Evolutionary conservation across 345 rosid genomes (phyloP), one percentile per base, ranked within the genome.

Genomic region (Eucalyptus regnans): DNA sequence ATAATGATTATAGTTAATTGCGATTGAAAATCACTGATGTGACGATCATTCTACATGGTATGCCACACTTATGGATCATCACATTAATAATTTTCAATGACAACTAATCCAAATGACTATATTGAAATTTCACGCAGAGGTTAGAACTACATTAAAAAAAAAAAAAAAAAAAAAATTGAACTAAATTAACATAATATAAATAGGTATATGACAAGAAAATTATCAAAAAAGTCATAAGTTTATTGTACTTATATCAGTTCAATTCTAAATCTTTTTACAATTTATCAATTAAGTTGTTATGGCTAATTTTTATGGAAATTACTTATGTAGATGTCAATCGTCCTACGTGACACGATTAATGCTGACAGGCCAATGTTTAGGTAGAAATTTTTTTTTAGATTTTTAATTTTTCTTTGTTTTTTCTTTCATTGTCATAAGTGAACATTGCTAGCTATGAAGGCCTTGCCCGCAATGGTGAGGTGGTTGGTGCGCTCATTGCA

Each of bases 251-350:
- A 8, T 20, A 18, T 8, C 0, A 4, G 2, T 20, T 54, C 5
- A 20, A 0, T 20, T 8, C 1, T 20, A 54, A 54, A 54, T 54
- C 25, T 54, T 54, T 54, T 54, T 8, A 20, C 4, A 7, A 54
- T 18, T 54, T 20, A 9, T 0, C 9, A 20, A 54, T 3, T 54
- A 22, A 18, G 60, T 54, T 7, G 9, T 54, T 54, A 1, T 1
- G 2, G 25, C 60, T 1, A 20, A 1, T 54, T 3, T 54, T 54
- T 8, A 54, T 8, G 0, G 25, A 54, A 8, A 54, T 54, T 3
- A 2, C 23, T 54, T 2, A 54, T 8, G 25, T 20, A 4, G 1
- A 20, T 0, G 0, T 2, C 4, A 18, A 8, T 54, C 1, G 7
- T 51, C 8, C 7, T 15, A 15, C 8, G 1, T 51, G 3, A 51